Evolutionary conservation across 208 protist species (phyloP), one percentile per base, ranked within the genome.

Genomic region (Crithidia thermophila): DNA sequence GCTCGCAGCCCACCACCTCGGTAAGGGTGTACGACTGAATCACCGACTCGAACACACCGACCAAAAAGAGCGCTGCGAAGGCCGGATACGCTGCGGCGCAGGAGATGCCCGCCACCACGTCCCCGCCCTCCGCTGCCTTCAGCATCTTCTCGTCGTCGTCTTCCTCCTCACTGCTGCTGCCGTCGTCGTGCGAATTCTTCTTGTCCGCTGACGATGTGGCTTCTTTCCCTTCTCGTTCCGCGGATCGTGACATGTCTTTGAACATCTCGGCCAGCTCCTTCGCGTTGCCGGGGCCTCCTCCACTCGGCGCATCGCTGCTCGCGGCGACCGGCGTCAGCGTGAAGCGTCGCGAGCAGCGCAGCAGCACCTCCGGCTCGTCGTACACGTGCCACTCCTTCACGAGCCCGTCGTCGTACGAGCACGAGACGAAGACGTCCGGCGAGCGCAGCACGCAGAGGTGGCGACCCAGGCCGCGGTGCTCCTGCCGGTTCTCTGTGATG

Each of bases 371-470:
- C 16, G 86, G 82, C 59, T 85, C 77, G 42, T 91, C 84, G 74
- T 93, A 92, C 46, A 95, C 60, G 72, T 95, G 90, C 87, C 90
- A 95, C 78, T 95, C 90, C 66, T 72, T 82, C 63, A 95, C 72
- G 13, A 95, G 23, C 18, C 82, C 84, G 45, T 91, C 82, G 37
- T 95, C 79, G 56, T 83, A 90, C 25, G 79, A 82, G 64, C 75
- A 84, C 6, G 84, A 81, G 21, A 93, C 20, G 55, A 95, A 93
- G 13, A 90, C 75, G 68, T 91, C 86, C 5, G 87, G 86, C 6
- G 69, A 27, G 33, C 81, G 86, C 57, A 95, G 56, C 45, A 85
- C 68, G 43, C 71, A 84, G 27, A 93, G 5, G 28, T 87, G 77
- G 1, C 82, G 77, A 5, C 79, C 77, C 33, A 93, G 49, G 9